Evolutionary conservation across 2,329 filamentous ascomycete species (phyloP).

Genomic region (Zymoseptoria brevis): DNA sequence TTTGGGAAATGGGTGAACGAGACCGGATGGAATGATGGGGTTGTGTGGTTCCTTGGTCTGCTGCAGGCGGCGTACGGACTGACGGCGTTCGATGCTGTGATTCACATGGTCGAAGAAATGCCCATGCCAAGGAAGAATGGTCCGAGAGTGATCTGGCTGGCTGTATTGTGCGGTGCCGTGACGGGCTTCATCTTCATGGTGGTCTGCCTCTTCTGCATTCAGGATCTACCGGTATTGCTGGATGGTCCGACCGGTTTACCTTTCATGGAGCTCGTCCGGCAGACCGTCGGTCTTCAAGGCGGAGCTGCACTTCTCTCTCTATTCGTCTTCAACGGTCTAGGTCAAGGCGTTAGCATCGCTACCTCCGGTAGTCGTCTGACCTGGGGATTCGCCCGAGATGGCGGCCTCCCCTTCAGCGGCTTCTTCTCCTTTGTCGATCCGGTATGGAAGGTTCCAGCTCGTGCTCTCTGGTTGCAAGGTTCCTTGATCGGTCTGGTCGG

Average conservation of each 20-base stretch:
- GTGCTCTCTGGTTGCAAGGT: conserved; percentile 47
- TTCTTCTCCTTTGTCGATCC: conserved; percentile 35
- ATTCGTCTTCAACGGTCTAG: conserved; percentile 50
- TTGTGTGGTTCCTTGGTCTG: conserved; percentile 52
- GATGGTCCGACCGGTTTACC: conserved; percentile 45
- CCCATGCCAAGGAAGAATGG: conserved; percentile 45
- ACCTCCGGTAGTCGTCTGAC: conserved; percentile 28
- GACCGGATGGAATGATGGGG: conserved; percentile 47
- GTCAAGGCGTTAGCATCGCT: conserved; percentile 47
- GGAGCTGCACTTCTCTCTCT: conserved; percentile 40
- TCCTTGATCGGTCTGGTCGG: conserved; percentile 42
- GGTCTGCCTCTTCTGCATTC: conserved; percentile 48
- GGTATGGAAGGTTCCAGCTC: conserved; percentile 46
- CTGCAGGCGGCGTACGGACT: conserved; percentile 51
- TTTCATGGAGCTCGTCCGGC: conserved; percentile 52
- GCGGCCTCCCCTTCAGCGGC: conserved; percentile 20
- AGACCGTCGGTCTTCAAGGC: conserved; percentile 43
- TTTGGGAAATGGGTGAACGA: conserved; percentile 47
- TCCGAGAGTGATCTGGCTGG: conserved; percentile 46
- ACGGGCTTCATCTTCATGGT: conserved; percentile 52
- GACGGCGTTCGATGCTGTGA: conserved; percentile 51
- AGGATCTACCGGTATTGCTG: conserved; percentile 40
- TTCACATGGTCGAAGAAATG: conserved; percentile 53
- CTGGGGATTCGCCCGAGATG: conserved; percentile 24
- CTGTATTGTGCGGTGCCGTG: conserved; percentile 36